Evolutionary conservation across 768 basidiomycete species (phyloP).

Genomic region (Boletus patriciae): DNA sequence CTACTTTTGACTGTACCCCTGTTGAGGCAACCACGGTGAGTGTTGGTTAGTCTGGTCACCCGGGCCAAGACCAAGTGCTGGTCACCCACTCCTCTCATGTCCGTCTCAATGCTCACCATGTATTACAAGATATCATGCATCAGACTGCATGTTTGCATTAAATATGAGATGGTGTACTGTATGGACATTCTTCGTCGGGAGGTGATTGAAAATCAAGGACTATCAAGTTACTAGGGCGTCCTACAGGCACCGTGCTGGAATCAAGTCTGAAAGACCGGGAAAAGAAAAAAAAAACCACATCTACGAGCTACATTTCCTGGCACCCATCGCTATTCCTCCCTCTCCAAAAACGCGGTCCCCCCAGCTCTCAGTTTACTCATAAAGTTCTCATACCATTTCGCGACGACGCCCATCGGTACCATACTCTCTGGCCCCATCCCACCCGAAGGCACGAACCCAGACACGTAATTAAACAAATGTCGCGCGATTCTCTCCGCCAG

Average conservation of each 20-base stretch:
- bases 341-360: constrained; percentile 64
- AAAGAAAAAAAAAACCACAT: background rate
- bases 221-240: background rate
- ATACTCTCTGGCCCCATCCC: constrained; percentile 49
- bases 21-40: too few relatives aligned
- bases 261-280: too few relatives aligned
- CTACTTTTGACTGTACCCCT: too few relatives aligned
- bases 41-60: too few relatives aligned
- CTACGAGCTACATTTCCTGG: background rate
- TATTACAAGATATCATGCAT: too few relatives aligned
- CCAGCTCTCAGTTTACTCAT: constrained; percentile 55
- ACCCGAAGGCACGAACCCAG: constrained; percentile 55
- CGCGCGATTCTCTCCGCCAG: constrained; percentile 45
- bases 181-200: too few relatives aligned
- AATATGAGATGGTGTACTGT: too few relatives aligned
- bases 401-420: constrained; percentile 62
- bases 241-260: background rate
- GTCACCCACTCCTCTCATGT: too few relatives aligned
- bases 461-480: constrained; percentile 73
- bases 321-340: constrained; percentile 14
- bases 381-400: constrained; percentile 73
- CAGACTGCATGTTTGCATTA: too few relatives aligned
- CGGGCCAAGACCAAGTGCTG: too few relatives aligned
- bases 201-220: too few relatives aligned
- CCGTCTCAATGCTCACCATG: too few relatives aligned